These are phyloP conservation scores for Pterulicium gracile DNA, from an alignment of 1,284 basidiomycete genomes.

Conservation along the genomic window DNA sequence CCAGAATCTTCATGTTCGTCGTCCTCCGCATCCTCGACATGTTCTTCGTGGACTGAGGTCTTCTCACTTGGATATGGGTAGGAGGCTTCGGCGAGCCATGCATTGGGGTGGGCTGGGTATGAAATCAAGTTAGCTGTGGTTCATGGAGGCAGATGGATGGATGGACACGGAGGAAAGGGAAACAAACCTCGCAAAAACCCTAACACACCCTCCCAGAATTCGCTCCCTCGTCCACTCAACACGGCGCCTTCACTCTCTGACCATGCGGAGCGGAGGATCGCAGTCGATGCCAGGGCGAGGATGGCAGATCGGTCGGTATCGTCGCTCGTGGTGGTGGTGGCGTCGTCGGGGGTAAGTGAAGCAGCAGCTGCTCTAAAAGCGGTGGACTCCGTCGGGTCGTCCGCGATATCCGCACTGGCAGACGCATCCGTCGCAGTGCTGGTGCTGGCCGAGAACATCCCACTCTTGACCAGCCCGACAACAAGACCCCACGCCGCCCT, in stretches of 20 bases:
- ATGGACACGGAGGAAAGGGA: conserved; percentile 1
- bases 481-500: conserved; percentile 49
- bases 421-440: too few relatives aligned
- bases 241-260: conserved; percentile 62
- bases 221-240: conserved; percentile 24
- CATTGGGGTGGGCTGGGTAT: conserved; percentile 42
- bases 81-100: conserved; percentile 45
- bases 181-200: conserved; percentile 59
- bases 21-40: conserved; percentile 14
- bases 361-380: too few relatives aligned
- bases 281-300: conserved; percentile 39
- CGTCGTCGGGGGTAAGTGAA: neutral
- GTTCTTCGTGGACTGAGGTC: neutral
- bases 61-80: neutral
- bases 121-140: conserved; percentile 5
- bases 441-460: too few relatives aligned
- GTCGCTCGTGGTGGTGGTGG: neutral
- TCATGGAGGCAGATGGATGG: neutral
- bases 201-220: conserved; percentile 63
- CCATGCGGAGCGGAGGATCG: conserved; percentile 68
- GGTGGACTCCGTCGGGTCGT: too few relatives aligned
- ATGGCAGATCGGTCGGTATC: conserved; percentile 11
- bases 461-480: conserved; percentile 25
- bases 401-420: too few relatives aligned
- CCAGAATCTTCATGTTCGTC: conserved; percentile 21